Conservation (phyloP, 805 yeast genomes). For the Saturnispora mendoncae region DNA sequence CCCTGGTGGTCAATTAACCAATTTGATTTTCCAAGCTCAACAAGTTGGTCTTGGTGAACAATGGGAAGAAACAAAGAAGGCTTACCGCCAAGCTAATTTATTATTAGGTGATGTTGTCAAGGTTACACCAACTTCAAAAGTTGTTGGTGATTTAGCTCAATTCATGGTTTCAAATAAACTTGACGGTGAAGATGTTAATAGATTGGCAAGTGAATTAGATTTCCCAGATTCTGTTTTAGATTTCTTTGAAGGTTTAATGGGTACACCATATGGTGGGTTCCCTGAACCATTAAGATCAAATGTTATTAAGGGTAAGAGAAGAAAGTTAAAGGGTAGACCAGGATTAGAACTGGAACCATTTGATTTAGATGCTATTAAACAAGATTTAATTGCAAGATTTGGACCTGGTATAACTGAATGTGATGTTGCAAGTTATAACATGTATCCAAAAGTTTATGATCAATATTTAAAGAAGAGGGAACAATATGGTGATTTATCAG, state of each 20-base stretch:
- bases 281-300: conserved; percentile 97
- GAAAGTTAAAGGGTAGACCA: conserved; percentile 82
- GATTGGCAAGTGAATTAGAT: conserved; percentile 83
- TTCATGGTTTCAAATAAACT: conserved; percentile 96
- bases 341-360: conserved; percentile 85
- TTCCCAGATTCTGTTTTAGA: conserved; percentile 98
- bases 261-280: conserved; percentile 99
- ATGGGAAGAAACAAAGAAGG: conserved; percentile 94
- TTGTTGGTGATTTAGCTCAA: conserved; percentile 99
- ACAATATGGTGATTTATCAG: conserved; percentile 85
- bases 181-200: conserved; percentile 72
- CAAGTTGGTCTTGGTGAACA: conserved; percentile 96
- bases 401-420: conserved; percentile 67
- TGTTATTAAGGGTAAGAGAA: conserved; percentile 84
- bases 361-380: conserved; percentile 61
- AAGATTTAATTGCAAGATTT: conserved; percentile 68
- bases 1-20: conserved; percentile 99
- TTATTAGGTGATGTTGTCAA: conserved; percentile 94
- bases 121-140: conserved; percentile 99
- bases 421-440: conserved; percentile 91
- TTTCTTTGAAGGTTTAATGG: conserved; percentile 98
- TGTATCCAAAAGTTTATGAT: conserved; percentile 98
- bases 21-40: conserved; percentile 96
- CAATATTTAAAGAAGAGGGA: conserved; percentile 66
- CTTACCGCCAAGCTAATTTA: conserved; percentile 84